Evolutionary conservation across 1,284 basidiomycete genomes (phyloP).

Genomic region (Malassezia psittaci): DNA sequence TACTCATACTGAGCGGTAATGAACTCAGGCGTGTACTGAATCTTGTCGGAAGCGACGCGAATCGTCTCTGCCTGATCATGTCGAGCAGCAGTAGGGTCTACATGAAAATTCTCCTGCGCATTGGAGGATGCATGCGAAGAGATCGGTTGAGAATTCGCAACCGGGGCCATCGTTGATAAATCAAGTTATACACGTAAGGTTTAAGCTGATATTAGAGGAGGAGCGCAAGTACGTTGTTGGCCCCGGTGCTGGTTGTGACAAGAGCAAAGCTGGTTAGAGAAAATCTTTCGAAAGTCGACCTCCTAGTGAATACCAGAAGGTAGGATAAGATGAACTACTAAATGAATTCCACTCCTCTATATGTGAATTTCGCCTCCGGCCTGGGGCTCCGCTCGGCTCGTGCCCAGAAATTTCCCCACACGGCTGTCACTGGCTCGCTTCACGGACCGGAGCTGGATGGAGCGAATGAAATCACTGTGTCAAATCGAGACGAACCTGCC

Average conservation of each 20-base stretch:
- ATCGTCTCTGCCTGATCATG: conserved; percentile 43
- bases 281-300: conserved; percentile 27
- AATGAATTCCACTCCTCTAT: neutral
- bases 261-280: conserved; percentile 45
- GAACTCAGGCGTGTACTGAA: conserved; percentile 36
- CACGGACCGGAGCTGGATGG: too few species aligned
- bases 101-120: conserved; percentile 9
- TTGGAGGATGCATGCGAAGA: conserved; percentile 17
- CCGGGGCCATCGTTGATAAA: conserved; percentile 36
- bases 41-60: conserved; percentile 43
- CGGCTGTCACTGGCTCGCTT: too few species aligned
- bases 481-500: conserved; percentile 19
- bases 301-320: conserved; percentile 4
- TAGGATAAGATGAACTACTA: neutral
- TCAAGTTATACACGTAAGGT: neutral
- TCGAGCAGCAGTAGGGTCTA: conserved; percentile 45
- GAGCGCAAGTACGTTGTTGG: conserved; percentile 41
- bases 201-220: conserved; percentile 36
- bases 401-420: too few species aligned
- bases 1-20: conserved; percentile 43
- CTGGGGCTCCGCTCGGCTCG: too few species aligned
- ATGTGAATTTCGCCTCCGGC: neutral
- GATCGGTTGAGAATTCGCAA: conserved; percentile 18
- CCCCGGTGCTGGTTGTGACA: conserved; percentile 41
- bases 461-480: conserved; percentile 10